Conservation (phyloP, 1,284 basidiomycete genomes). For the Leccinum griseonigrum region DNA sequence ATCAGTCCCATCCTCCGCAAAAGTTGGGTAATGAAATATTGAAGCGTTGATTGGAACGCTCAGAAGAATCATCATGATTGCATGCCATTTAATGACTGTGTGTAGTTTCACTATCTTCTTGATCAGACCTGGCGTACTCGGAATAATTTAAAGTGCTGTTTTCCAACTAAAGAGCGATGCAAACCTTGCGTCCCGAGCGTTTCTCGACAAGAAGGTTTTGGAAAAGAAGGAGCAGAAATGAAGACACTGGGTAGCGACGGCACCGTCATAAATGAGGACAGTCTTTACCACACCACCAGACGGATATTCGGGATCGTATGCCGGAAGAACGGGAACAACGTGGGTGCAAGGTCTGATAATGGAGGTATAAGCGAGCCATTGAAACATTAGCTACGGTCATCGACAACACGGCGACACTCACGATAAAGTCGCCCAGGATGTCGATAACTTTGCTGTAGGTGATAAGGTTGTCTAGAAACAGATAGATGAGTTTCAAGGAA, state of each 20-base stretch:
- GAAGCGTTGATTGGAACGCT: constrained; percentile 76
- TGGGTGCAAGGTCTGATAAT: constrained; percentile 79
- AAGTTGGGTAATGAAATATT: constrained; percentile 67
- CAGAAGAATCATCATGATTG: constrained; percentile 87
- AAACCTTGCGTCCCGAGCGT: constrained; percentile 77
- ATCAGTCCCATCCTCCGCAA: constrained; percentile 43
- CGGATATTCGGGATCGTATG: constrained; percentile 96
- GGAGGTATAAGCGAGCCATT: constrained; percentile 49
- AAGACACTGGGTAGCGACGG: constrained; percentile 64
- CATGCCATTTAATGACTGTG: constrained; percentile 78
- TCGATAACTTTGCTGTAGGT: constrained; percentile 75
- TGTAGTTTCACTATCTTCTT: constrained; percentile 52
- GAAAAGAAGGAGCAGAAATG: constrained; percentile 84
- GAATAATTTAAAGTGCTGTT: constrained; percentile 62
- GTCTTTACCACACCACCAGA: constrained; percentile 95
- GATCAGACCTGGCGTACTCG: constrained; percentile 45
- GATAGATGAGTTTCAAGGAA: constrained; percentile 2
- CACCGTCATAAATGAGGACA: constrained; percentile 79
- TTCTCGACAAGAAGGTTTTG: constrained; percentile 97
- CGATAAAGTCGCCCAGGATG: constrained; percentile 70
- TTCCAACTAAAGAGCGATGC: constrained; percentile 77
- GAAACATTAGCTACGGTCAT: constrained; percentile 9
- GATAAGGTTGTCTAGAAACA: constrained; percentile 71
- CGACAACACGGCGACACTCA: constrained; percentile 39
- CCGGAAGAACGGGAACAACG: constrained; percentile 94